A percentile compares a stretch with the other conserved stretches of the same genome.
These are phyloP conservation scores for Yarrowia sp. DNA, from an alignment of 805 yeast species.

Conservation along the genomic window DNA sequence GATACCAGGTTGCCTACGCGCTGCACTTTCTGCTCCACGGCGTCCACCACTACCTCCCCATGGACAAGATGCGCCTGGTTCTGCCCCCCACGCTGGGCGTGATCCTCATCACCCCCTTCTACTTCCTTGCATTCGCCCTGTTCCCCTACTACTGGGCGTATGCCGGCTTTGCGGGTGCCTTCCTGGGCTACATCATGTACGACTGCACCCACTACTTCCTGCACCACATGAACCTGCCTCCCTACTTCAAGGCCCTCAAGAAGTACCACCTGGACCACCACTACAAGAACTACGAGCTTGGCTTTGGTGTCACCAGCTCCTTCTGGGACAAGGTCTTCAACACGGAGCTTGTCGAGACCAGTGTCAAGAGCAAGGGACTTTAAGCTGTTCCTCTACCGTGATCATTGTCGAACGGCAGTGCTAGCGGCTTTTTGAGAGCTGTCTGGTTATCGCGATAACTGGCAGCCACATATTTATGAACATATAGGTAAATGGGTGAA, in stretches of 20 bases:
- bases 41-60: slow-evolving; percentile 94
- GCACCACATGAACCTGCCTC: slow-evolving; percentile 84
- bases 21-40: slow-evolving; percentile 92
- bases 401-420: no score
- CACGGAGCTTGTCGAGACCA: slow-evolving; percentile 57
- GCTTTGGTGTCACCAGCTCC: slow-evolving; percentile 91
- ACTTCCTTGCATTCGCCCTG: slow-evolving; percentile 67
- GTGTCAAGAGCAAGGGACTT: slow-evolving; percentile 18
- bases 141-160: slow-evolving; percentile 84
- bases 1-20: slow-evolving; percentile 68
- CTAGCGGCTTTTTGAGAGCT: no score
- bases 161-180: slow-evolving; percentile 93
- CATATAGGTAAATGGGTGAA: slow-evolving; percentile 19
- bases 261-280: slow-evolving; percentile 96
- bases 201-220: slow-evolving; percentile 92
- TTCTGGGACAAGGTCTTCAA: slow-evolving; percentile 94
- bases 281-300: slow-evolving; percentile 93
- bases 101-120: slow-evolving; percentile 73
- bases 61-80: slow-evolving; percentile 90
- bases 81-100: slow-evolving; percentile 91
- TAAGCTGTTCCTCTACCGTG: no score
- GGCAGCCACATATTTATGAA: slow-evolving; percentile 17
- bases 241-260: slow-evolving; percentile 71
- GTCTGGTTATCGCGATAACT: no score
- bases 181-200: slow-evolving; percentile 87